Conservation (phyloP, 371 early-diverging fungal species). For the Mucor sp. region DNA sequence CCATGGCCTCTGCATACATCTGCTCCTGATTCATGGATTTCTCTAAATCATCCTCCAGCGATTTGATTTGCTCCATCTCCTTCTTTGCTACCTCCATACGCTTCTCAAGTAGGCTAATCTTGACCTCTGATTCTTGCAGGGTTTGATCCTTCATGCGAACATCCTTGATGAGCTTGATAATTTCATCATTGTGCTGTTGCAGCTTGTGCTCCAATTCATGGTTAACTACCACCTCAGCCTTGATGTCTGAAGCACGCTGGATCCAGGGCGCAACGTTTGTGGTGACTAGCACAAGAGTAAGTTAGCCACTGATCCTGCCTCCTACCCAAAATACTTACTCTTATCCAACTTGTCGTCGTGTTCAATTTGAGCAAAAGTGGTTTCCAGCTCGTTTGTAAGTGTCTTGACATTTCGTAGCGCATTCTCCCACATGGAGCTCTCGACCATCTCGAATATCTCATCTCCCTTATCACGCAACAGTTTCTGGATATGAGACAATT, state of each 20-base stretch:
- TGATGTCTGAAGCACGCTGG: constrained; percentile 77
- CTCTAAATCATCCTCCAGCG: constrained; percentile 63
- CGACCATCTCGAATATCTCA: constrained; percentile 53
- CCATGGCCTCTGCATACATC: constrained; percentile 75
- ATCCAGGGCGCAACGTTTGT: constrained; percentile 76
- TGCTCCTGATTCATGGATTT: constrained; percentile 63
- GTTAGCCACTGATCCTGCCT: not conserved
- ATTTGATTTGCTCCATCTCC: constrained; percentile 66
- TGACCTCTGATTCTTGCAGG: constrained; percentile 74
- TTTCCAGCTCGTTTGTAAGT: constrained; percentile 47
- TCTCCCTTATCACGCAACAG: constrained; percentile 55
- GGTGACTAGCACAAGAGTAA: constrained; percentile 30
- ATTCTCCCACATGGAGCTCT: constrained; percentile 67
- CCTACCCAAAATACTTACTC: constrained; percentile 28
- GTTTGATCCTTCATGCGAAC: constrained; percentile 69
- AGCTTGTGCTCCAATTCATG: constrained; percentile 76
- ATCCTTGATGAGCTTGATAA: constrained; percentile 72
- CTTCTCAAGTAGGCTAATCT: constrained; percentile 79
- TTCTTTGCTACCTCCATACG: constrained; percentile 71
- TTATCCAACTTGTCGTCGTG: constrained; percentile 52
- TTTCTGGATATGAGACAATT: constrained; percentile 48
- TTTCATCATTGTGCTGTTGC: constrained; percentile 78
- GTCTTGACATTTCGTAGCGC: constrained; percentile 54
- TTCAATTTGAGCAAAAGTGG: constrained; percentile 43
- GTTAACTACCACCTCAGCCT: constrained; percentile 75